phyloP scores from a whole-genome alignment of 768 basidiomycete species.

The Postia placenta region DNA sequence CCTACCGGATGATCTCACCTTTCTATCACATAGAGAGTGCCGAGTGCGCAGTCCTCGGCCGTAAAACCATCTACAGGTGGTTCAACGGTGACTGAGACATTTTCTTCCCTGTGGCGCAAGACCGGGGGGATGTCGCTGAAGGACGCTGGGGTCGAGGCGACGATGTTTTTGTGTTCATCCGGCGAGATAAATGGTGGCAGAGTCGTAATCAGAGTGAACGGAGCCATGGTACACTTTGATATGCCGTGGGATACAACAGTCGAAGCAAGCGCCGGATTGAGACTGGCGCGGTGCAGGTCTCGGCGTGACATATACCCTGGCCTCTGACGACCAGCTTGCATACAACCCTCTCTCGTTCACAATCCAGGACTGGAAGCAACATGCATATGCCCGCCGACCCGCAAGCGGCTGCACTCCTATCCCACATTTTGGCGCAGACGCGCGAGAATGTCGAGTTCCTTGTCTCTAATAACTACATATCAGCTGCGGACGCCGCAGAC shows the following conservation, averaged over 20 bases:
- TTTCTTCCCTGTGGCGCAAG: slow-evolving; percentile 65
- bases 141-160: slow-evolving; percentile 77
- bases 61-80: slow-evolving; percentile 62
- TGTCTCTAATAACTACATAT: slow-evolving; percentile 34
- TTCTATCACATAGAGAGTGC: slow-evolving; percentile 80
- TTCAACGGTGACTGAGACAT: slow-evolving; percentile 63
- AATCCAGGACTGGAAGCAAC: no score
- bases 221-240: slow-evolving; percentile 14
- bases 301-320: no score
- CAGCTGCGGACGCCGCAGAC: slow-evolving; percentile 30
- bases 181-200: slow-evolving; percentile 43
- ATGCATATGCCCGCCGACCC: slow-evolving; percentile 1
- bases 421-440: slow-evolving; percentile 46
- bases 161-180: slow-evolving; percentile 63
- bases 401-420: slow-evolving; percentile 39
- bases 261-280: no score
- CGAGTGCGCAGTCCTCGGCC: slow-evolving; percentile 43
- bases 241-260: no score
- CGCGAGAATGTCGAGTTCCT: slow-evolving; percentile 42
- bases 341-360: neutral
- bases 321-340: no score
- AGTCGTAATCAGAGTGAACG: slow-evolving; percentile 28
- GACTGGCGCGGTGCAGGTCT: no score
- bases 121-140: slow-evolving; percentile 85
- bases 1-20: slow-evolving; percentile 41